Percentiles rank a stretch among this genome's conserved stretches.
These are phyloP conservation scores for Penicillium sp. DNA, from an alignment of 2,329 filamentous ascomycete species.

Conservation along the genomic window DNA sequence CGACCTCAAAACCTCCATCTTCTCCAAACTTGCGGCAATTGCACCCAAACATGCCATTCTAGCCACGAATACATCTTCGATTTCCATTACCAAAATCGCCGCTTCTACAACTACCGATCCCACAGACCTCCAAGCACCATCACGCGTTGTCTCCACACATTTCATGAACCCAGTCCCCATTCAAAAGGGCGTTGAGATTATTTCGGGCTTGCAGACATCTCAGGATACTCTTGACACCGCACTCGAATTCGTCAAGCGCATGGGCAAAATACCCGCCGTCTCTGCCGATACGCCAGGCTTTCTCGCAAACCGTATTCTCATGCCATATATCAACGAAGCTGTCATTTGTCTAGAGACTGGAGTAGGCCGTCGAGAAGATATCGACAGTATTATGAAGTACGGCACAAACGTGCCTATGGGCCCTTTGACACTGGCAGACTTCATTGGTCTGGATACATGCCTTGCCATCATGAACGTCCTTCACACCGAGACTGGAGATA, in stretches of 20 bases:
- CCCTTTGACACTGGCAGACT: slow-evolving; percentile 87
- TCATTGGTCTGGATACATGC: slow-evolving; percentile 95
- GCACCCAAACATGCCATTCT: slow-evolving; percentile 82
- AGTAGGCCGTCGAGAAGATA: slow-evolving; percentile 82
- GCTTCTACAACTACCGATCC: slow-evolving; percentile 76
- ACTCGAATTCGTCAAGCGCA: slow-evolving; percentile 77
- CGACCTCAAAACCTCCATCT: slow-evolving; percentile 81
- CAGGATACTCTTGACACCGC: slow-evolving; percentile 75
- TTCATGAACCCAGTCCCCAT: slow-evolving; percentile 99
- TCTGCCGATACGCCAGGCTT: slow-evolving; percentile 92
- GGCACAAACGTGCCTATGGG: slow-evolving; percentile 99
- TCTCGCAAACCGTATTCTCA: slow-evolving; percentile 91
- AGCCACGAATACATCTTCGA: slow-evolving; percentile 97
- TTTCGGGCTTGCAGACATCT: slow-evolving; percentile 88
- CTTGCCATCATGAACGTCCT: slow-evolving; percentile 95
- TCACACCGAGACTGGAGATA: slow-evolving; percentile 86
- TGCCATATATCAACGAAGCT: slow-evolving; percentile 99
- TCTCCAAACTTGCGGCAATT: slow-evolving; percentile 74
- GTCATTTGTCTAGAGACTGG: slow-evolving; percentile 93
- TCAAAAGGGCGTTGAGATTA: slow-evolving; percentile 97
- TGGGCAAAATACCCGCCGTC: slow-evolving; percentile 88
- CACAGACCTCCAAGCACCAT: slow-evolving; percentile 73
- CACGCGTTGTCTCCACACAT: slow-evolving; percentile 89
- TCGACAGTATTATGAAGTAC: slow-evolving; percentile 98
- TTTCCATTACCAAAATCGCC: slow-evolving; percentile 93